Conservation (phyloP, 2,329 filamentous ascomycete species). For the Podosphaera leucotricha region DNA sequence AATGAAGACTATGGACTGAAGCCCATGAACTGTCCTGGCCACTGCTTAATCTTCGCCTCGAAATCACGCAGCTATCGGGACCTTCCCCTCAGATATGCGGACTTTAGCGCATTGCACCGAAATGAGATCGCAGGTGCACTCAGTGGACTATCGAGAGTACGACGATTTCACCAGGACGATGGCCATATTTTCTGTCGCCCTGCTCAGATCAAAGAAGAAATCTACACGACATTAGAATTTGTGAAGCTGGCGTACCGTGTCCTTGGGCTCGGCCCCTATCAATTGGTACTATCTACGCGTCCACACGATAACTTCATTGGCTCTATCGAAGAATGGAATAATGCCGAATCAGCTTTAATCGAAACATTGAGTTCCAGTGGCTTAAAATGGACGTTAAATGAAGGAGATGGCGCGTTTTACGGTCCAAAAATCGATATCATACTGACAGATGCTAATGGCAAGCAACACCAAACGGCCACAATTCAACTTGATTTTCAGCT, state of each 20-base stretch:
- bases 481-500: slow-evolving; percentile 81
- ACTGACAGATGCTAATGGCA: slow-evolving; percentile 54
- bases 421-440: slow-evolving; percentile 83
- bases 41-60: slow-evolving; percentile 55
- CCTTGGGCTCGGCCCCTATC: slow-evolving; percentile 47
- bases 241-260: slow-evolving; percentile 48
- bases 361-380: slow-evolving; percentile 38
- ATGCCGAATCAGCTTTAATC: slow-evolving; percentile 42
- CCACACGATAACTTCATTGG: slow-evolving; percentile 61
- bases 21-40: slow-evolving; percentile 83
- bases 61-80: slow-evolving; percentile 55
- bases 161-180: slow-evolving; percentile 77
- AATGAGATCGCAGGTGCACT: slow-evolving; percentile 69
- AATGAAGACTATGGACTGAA: slow-evolving; percentile 61
- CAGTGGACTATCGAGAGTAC: slow-evolving; percentile 60
- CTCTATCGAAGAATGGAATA: slow-evolving; percentile 41
- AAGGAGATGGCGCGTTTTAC: slow-evolving; percentile 74
- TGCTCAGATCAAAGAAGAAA: slow-evolving; percentile 51
- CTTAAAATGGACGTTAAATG: slow-evolving; percentile 48
- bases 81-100: slow-evolving; percentile 61
- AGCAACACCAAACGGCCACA: slow-evolving; percentile 73
- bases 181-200: slow-evolving; percentile 76
- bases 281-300: slow-evolving; percentile 55
- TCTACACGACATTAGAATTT: slow-evolving; percentile 49
- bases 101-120: slow-evolving; percentile 69